phyloP scores from a whole-genome alignment of 371 early-diverging fungal genomes.

The Rhizopus delemar region DNA sequence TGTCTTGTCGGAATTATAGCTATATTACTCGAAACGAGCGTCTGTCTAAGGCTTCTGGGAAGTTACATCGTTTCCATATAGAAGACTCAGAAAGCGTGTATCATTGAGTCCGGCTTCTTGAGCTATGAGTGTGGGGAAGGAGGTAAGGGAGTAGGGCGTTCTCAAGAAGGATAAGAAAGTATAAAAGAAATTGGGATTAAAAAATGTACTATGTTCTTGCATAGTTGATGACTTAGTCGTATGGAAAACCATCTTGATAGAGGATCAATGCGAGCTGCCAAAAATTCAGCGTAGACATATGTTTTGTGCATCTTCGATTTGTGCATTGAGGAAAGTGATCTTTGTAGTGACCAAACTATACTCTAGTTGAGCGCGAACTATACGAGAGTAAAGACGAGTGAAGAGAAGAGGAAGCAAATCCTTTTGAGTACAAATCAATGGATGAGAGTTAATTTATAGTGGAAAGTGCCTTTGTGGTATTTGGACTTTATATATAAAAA shows the following conservation, averaged over 20 bases:
- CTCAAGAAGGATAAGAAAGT: background rate
- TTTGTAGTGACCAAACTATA: background rate
- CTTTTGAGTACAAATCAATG: background rate
- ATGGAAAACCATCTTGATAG: constrained; percentile 7
- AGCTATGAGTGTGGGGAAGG: background rate
- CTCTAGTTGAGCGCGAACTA: constrained; percentile 8
- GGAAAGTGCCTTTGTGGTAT: background rate
- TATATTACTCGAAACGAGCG: background rate
- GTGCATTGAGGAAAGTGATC: background rate
- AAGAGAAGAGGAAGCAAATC: background rate
- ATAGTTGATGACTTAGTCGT: constrained; percentile 8
- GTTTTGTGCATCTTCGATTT: constrained; percentile 9
- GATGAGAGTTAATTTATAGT: background rate
- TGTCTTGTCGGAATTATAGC: background rate
- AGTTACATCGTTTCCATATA: background rate
- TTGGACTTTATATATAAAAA: background rate
- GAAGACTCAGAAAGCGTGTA: too few species aligned
- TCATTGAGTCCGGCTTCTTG: background rate
- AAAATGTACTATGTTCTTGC: background rate
- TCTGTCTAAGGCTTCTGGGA: background rate
- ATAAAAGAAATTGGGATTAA: background rate
- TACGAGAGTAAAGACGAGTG: constrained; percentile 6
- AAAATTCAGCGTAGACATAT: constrained; percentile 8
- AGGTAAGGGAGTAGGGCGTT: background rate
- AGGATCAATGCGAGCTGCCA: constrained; percentile 6